These are phyloP conservation scores for Huiozyma naganishii DNA, from an alignment of 805 yeast genomes.

Conservation along the genomic window DNA sequence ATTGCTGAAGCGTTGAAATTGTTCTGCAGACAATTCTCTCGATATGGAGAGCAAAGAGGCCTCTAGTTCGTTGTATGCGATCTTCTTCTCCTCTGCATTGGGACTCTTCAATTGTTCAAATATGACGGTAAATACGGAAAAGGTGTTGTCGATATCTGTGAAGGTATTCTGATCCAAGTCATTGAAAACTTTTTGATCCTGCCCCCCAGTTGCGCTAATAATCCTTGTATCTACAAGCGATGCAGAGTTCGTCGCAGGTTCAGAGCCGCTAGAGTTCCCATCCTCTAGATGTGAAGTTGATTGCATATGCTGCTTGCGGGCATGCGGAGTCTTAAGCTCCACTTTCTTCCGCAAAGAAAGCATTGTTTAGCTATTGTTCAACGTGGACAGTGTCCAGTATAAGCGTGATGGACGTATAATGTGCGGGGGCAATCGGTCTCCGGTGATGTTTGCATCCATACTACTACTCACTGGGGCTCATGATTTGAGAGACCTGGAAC, in stretches of 20 bases:
- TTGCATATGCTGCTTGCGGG: conserved; percentile 14
- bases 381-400: too few species aligned
- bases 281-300: conserved; percentile 17
- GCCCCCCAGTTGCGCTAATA: conserved; percentile 6
- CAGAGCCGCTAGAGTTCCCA: conserved; percentile 15
- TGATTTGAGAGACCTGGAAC: background rate
- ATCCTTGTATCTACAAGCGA: conserved; percentile 10
- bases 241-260: conserved; percentile 8
- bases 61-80: conserved; percentile 61
- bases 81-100: conserved; percentile 26
- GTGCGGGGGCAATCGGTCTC: too few species aligned
- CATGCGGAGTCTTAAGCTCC: conserved; percentile 13
- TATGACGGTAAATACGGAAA: conserved; percentile 28
- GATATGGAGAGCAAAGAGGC: conserved; percentile 61
- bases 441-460: background rate
- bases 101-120: conserved; percentile 30
- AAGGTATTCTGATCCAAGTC: conserved; percentile 13
- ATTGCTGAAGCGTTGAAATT: conserved; percentile 68
- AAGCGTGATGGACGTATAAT: too few species aligned
- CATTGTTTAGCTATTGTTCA: conserved; percentile 5
- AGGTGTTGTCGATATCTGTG: conserved; percentile 19
- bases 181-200: conserved; percentile 12
- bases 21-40: conserved; percentile 74
- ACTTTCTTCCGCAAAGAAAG: conserved; percentile 19
- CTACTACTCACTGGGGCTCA: background rate